Evolutionary conservation across 257 asterid genomes (phyloP).

Genomic region (Coffea eugenioides): DNA sequence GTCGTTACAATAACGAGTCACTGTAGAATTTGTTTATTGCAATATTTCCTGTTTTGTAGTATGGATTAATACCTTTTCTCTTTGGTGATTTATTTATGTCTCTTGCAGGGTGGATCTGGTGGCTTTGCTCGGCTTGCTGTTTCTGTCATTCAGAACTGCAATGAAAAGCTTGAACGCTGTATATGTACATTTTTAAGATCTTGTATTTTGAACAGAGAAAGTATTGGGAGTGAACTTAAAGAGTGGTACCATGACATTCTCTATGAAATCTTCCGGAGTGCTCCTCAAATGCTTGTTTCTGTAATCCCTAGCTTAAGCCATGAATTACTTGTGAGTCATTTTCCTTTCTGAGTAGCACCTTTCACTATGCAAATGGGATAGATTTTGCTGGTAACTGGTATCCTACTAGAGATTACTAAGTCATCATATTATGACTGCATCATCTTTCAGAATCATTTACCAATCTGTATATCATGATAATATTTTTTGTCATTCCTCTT

Average conservation of each 20-base stretch:
- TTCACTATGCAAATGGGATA: neutral
- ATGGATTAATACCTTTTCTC: neutral
- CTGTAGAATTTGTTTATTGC: neutral
- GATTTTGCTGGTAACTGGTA: neutral
- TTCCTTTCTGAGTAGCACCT: slow-evolving; percentile 10
- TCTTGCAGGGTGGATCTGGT: slow-evolving; percentile 51
- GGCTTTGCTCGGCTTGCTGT: slow-evolving; percentile 68
- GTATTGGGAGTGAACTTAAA: slow-evolving; percentile 58
- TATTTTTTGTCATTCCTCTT: slow-evolving; percentile 22
- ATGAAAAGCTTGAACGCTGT: slow-evolving; percentile 48
- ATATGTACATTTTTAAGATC: slow-evolving; percentile 63
- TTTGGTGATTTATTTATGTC: slow-evolving; percentile 13
- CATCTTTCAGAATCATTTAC: neutral
- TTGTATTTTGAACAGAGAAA: slow-evolving; percentile 68
- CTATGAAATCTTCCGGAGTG: slow-evolving; percentile 56
- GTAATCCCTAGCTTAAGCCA: slow-evolving; percentile 72
- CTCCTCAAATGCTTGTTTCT: slow-evolving; percentile 71
- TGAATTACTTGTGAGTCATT: slow-evolving; percentile 67
- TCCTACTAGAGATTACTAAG: neutral
- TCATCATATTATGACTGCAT: slow-evolving; percentile 1
- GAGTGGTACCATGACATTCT: slow-evolving; percentile 80
- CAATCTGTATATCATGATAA: slow-evolving; percentile 5
- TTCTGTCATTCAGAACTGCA: slow-evolving; percentile 55
- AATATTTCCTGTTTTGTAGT: neutral
- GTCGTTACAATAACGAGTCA: neutral